Conservation (phyloP, 768 basidiomycete genomes). For the Lactarius deliciosus region DNA sequence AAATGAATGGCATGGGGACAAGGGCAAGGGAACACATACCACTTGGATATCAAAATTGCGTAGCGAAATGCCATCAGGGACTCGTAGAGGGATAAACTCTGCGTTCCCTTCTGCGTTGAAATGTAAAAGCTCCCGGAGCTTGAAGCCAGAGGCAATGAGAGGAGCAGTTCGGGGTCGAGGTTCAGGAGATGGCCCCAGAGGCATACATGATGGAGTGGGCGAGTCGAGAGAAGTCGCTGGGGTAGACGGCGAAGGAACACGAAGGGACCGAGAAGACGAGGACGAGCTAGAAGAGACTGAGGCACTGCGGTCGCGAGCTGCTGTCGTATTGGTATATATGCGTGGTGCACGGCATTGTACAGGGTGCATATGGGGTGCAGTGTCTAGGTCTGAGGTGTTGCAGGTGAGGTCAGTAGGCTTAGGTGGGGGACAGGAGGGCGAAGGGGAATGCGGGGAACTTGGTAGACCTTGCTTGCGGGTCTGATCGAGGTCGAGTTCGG, state of each 20-base stretch:
- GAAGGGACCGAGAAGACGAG: conserved; percentile 31
- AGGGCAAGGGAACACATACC: conserved; percentile 48
- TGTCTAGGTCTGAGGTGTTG: conserved; percentile 28
- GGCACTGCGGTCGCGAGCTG: conserved; percentile 36
- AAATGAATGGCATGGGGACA: conserved; percentile 5
- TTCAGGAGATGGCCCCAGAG: conserved; percentile 25
- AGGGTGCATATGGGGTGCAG: conserved; percentile 51
- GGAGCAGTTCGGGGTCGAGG: conserved; percentile 22
- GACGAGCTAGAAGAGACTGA: conserved; percentile 36
- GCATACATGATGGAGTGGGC: conserved; percentile 27
- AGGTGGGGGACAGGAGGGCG: background rate
- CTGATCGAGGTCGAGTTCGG: conserved; percentile 32
- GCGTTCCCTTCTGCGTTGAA: conserved; percentile 43
- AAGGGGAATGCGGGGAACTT: conserved; percentile 11
- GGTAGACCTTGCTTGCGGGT: conserved; percentile 14
- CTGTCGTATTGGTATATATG: conserved; percentile 29
- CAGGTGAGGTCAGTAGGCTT: conserved; percentile 8
- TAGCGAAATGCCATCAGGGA: conserved; percentile 80
- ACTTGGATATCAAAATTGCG: conserved; percentile 90
- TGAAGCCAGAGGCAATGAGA: conserved; percentile 36
- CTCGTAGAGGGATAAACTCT: conserved; percentile 67
- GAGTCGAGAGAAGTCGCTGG: conserved; percentile 30
- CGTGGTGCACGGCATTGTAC: conserved; percentile 32
- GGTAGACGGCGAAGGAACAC: conserved; percentile 26
- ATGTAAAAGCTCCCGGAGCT: conserved; percentile 39